Evolutionary conservation across 805 yeast genomes (phyloP).

Genomic region (Candida mattraensis): DNA sequence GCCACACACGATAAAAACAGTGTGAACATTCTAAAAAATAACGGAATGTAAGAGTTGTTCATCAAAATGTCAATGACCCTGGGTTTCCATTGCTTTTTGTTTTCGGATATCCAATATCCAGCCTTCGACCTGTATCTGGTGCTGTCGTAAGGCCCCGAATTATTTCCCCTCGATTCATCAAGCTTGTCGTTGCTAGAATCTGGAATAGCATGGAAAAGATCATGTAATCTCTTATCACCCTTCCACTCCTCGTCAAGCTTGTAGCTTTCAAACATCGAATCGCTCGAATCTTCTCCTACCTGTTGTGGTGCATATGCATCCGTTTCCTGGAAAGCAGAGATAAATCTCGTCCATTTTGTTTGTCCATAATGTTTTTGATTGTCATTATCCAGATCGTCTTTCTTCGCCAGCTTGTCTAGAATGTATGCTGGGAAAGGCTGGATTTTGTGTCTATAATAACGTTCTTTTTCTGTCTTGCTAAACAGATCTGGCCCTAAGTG

Average conservation of each 20-base stretch:
- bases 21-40: constrained; percentile 64
- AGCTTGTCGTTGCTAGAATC: constrained; percentile 12
- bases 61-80: constrained; percentile 57
- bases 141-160: constrained; percentile 24
- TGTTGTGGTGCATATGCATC: constrained; percentile 58
- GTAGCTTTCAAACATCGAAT: constrained; percentile 19
- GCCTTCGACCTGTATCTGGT: constrained; percentile 53
- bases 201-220: constrained; percentile 45
- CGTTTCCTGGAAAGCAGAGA: constrained; percentile 6
- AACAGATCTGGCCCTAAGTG: constrained; percentile 15
- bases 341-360: constrained; percentile 7
- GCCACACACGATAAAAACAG: constrained; percentile 64
- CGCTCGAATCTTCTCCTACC: constrained; percentile 28
- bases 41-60: constrained; percentile 78
- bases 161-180: constrained; percentile 21
- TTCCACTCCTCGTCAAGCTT: constrained; percentile 59
- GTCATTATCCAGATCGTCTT: background rate
- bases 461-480: constrained; percentile 12
- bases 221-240: constrained; percentile 63
- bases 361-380: constrained; percentile 1
- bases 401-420: constrained; percentile 39
- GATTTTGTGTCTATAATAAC: constrained; percentile 22
- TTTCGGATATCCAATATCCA: constrained; percentile 65
- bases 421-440: constrained; percentile 64
- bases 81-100: constrained; percentile 63